A percentile compares a stretch with the other conserved stretches of the same genome.
These are phyloP conservation scores for Helotiales sp. DNA, from an alignment of 2,329 filamentous ascomycete genomes.

Conservation along the genomic window DNA sequence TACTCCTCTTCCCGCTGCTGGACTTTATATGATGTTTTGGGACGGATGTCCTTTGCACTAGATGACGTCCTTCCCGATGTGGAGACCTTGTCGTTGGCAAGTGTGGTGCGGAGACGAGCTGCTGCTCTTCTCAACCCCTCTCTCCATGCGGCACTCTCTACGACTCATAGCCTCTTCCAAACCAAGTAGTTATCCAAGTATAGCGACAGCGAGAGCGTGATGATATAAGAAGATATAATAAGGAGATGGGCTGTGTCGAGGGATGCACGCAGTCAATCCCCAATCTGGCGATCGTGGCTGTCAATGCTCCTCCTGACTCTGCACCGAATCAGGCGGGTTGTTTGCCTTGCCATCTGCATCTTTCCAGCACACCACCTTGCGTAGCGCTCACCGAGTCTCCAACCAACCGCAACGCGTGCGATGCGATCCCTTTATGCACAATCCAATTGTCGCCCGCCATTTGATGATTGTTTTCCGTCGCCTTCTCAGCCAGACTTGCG, in stretches of 20 bases:
- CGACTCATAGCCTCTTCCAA: background rate
- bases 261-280: background rate
- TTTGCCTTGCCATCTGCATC: background rate
- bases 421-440: slow-evolving; percentile 21
- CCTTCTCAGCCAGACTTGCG: slow-evolving; percentile 25
- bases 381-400: background rate
- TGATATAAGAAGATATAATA: background rate
- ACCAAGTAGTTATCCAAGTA: background rate
- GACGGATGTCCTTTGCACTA: background rate
- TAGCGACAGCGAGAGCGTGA: background rate
- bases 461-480: slow-evolving; percentile 15
- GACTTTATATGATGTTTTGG: background rate
- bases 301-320: slow-evolving; percentile 10
- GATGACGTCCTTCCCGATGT: background rate
- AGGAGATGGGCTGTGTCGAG: background rate
- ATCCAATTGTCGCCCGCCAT: slow-evolving; percentile 22
- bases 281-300: background rate
- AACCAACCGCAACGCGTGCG: slow-evolving; percentile 12
- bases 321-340: background rate
- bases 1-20: background rate
- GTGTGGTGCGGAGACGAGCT: background rate
- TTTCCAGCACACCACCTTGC: background rate
- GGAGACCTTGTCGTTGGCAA: background rate
- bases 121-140: background rate
- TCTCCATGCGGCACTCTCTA: background rate